These are phyloP conservation scores for Oxytropis ochrocephala DNA, from an alignment of 306 rosid genomes.

Conservation along the genomic window DNA sequence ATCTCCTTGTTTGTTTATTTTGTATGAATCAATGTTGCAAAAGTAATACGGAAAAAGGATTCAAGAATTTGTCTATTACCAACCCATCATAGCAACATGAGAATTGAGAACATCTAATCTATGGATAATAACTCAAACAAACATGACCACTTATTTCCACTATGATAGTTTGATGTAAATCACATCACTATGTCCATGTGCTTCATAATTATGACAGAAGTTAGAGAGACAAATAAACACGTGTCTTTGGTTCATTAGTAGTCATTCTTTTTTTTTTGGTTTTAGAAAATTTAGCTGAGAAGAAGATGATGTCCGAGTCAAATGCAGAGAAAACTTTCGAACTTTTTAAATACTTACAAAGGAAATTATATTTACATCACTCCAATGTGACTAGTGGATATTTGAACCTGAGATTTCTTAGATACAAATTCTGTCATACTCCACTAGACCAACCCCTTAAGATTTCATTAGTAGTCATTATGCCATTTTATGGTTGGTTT, in stretches of 20 bases:
- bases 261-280: too few species aligned
- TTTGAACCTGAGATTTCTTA: too few species aligned
- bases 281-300: too few species aligned
- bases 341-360: too few species aligned
- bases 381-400: too few species aligned
- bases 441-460: too few species aligned
- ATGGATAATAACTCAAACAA: constrained; percentile 5
- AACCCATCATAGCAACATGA: constrained; percentile 11
- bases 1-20: constrained; percentile 24
- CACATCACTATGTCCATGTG: constrained; percentile 11
- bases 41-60: constrained; percentile 2
- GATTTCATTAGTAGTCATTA: neutral
- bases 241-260: constrained; percentile 3
- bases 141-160: constrained; percentile 20
- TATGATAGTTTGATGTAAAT: neutral
- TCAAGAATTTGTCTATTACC: constrained; percentile 25
- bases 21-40: constrained; percentile 15
- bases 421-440: too few species aligned
- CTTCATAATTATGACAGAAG: neutral
- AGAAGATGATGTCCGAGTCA: too few species aligned
- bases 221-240: neutral
- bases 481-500: too few species aligned
- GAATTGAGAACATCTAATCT: neutral
- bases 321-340: too few species aligned
- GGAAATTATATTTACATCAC: too few species aligned